Evolutionary conservation across 148 eudicot genomes (phyloP).

Genomic region (Spergularia bocconei): DNA sequence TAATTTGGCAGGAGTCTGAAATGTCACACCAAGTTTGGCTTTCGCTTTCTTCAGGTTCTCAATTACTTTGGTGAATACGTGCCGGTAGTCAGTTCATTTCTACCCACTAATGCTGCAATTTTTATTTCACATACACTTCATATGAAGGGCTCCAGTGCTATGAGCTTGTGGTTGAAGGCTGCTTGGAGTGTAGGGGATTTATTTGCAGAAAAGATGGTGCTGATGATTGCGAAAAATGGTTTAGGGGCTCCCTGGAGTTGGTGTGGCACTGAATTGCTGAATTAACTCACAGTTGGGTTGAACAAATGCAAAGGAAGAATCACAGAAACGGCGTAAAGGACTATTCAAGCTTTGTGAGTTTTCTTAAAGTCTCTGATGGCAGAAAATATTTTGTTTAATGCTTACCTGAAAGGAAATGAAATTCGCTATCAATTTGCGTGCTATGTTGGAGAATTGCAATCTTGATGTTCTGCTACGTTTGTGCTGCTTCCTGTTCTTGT

Average conservation of each 20-base stretch:
- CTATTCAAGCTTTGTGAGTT: background rate
- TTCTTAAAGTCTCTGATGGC: background rate
- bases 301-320: background rate
- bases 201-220: background rate
- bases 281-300: constrained; percentile 49
- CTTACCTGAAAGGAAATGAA: background rate
- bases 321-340: background rate
- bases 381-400: background rate
- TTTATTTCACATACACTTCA: background rate
- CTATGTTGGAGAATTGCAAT: background rate
- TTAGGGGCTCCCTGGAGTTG: constrained; percentile 59
- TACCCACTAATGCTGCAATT: no score
- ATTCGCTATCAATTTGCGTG: no score
- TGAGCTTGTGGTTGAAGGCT: constrained; percentile 52
- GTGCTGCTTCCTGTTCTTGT: background rate
- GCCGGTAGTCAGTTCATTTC: constrained; percentile 18
- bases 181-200: no score
- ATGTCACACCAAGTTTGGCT: background rate
- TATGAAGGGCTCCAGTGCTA: constrained; percentile 59
- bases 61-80: constrained; percentile 19
- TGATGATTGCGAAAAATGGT: constrained; percentile 34
- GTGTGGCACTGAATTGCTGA: constrained; percentile 60
- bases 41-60: constrained; percentile 18
- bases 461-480: background rate
- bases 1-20: constrained; percentile 1